Base-by-base conservation (phyloP, 2,329 filamentous ascomycete species). In the Sclerotinia spermophila region DNA sequence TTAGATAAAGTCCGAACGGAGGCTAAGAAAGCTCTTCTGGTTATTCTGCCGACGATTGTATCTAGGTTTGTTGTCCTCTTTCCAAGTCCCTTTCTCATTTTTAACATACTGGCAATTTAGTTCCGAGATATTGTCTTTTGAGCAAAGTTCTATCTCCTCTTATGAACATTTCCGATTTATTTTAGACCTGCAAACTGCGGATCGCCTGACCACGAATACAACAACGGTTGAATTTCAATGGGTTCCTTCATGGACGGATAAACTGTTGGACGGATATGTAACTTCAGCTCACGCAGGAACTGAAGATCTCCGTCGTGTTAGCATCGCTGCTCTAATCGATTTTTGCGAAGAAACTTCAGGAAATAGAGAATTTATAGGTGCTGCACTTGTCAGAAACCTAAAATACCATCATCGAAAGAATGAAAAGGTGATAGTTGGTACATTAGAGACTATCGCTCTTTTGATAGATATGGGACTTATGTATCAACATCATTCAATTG, bases 1-100 rank as follows among this genome's bases (percentile, higher is more conserved):
- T 85, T 98, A 2, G 95, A 98, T 79, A 92, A 93, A 73, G 91
- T 98, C 27, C 89, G 96, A 35, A 83, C 87, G 0, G 86, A 88
- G 73, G 91, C 90, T 1, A 88, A 90, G 72, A 81, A 83, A 44
- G 84, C 85, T 15, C 76, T 90, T 60, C 81, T 81, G 6, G 56
- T 24, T n/a, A 59, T 59, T 38, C 33, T 59, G 4, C 74, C 86
- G 60, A 76, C 82, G 33, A 75, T 69, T 33, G 27, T 53, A 19
- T 45, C 51, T 55, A 53, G 42, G 69, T 70, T 8, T 0, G 62
- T 55, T 30, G n/a, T 13, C 1, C 10, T 15, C 5, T 27, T 33
- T 7, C 1, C n/a, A 17, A 5, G 19, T 24, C 24, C 0, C 19
- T 5, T 58, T 21, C 5, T n/a, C 3, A 35, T 3, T 30, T 24